Percentiles rank a stretch among this genome's conserved stretches.
phyloP scores from a whole-genome alignment of 2,329 filamentous ascomycete genomes.

The Epichloe festucae region DNA sequence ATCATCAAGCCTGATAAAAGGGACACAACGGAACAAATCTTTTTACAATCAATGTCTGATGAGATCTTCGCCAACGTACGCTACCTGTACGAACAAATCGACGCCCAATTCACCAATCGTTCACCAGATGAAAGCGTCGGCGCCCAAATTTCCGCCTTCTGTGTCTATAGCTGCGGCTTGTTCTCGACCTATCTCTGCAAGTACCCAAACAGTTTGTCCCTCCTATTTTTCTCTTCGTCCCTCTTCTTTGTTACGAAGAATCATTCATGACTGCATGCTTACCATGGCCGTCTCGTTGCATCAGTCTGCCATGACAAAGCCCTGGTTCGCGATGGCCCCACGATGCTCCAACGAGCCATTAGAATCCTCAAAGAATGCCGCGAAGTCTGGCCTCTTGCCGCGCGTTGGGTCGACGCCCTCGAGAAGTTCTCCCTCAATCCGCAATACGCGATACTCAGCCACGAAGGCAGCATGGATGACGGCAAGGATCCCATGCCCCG shows the following conservation, averaged over 20 bases:
- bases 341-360: slow-evolving; percentile 33
- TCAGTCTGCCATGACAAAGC: slow-evolving; percentile 29
- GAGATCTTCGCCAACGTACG: slow-evolving; percentile 37
- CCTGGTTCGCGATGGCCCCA: slow-evolving; percentile 27
- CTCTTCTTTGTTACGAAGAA: neutral
- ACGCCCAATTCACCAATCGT: slow-evolving; percentile 35
- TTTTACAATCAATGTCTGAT: slow-evolving; percentile 30
- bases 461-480: slow-evolving; percentile 38
- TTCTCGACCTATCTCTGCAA: slow-evolving; percentile 39
- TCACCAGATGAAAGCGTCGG: slow-evolving; percentile 35
- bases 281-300: neutral
- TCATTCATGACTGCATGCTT: neutral
- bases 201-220: slow-evolving; percentile 32
- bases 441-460: slow-evolving; percentile 23
- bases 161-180: slow-evolving; percentile 41
- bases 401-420: slow-evolving; percentile 38
- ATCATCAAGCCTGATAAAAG: slow-evolving; percentile 29
- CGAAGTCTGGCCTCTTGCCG: slow-evolving; percentile 38
- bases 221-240: neutral
- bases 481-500: slow-evolving; percentile 23
- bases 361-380: slow-evolving; percentile 34
- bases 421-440: slow-evolving; percentile 33
- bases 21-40: slow-evolving; percentile 22
- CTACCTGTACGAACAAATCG: slow-evolving; percentile 35
- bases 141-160: slow-evolving; percentile 41